phyloP scores from a whole-genome alignment of 352 stramenopile species.

The Globisporangium camurandrum region DNA sequence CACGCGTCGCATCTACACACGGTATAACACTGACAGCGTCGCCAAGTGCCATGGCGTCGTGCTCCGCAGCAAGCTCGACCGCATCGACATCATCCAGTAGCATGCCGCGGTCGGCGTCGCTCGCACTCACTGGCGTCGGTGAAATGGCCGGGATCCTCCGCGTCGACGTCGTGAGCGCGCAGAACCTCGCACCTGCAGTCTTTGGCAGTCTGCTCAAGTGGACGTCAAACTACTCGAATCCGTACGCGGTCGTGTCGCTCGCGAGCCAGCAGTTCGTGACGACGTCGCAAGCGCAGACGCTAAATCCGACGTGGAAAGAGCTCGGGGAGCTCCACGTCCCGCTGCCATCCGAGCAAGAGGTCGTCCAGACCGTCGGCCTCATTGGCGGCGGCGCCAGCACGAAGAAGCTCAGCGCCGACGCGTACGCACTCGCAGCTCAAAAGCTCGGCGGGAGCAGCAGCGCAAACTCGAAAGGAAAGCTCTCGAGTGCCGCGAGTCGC shows the following conservation, averaged over 20 bases:
- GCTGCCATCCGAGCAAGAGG: constrained; percentile 47
- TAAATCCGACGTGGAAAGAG: constrained; percentile 69
- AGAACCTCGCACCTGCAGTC: constrained; percentile 50
- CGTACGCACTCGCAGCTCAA: constrained; percentile 13
- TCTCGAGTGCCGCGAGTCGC: constrained; percentile 9
- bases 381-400: constrained; percentile 10
- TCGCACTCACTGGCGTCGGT: background rate
- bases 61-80: constrained; percentile 3
- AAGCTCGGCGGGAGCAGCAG: background rate
- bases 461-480: constrained; percentile 13
- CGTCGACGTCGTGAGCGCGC: constrained; percentile 49
- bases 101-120: constrained; percentile 7
- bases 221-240: constrained; percentile 60
- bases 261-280: constrained; percentile 46
- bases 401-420: constrained; percentile 10
- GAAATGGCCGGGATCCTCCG: constrained; percentile 34
- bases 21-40: constrained; percentile 1
- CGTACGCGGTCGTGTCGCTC: constrained; percentile 53
- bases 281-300: constrained; percentile 31
- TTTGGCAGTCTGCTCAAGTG: constrained; percentile 59
- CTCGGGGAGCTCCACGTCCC: constrained; percentile 39
- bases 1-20: constrained; percentile 3
- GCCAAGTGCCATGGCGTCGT: constrained; percentile 27
- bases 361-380: constrained; percentile 33
- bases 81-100: background rate